Base-by-base conservation (phyloP, 1,139 yeast genomes). In the Diutina sp. region DNA sequence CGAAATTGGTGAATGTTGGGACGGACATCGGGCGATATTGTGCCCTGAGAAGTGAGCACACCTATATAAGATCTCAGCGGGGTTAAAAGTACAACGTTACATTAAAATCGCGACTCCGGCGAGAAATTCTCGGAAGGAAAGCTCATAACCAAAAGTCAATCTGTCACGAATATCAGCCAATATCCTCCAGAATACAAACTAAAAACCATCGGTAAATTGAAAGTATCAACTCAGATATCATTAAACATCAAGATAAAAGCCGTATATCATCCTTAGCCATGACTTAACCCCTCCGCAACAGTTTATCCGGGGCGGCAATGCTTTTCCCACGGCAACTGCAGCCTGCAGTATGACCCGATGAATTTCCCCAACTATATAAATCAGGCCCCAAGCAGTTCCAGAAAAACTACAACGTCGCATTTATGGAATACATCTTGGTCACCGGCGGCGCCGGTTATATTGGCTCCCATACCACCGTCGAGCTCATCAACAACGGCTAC, bases 371-470 rank as follows among this genome's bases (percentile, higher is more conserved):
- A 18, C 50, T 46, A 46, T 46, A 46, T 46, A 46, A 46, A 25
- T 30, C 25, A n/a, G 41, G 46, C 11, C 46, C 12, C 46, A 8
- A n/a, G 21, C 14, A 16, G 16, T 18, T 12, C n/a, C 16, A 12
- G 28, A 46, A 18, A 46, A 46, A 46, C 29, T 46, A 46, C 50
- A 46, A 46, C 50, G 28, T 46, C 28, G 29, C 50, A 46, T 46
- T 44, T n/a, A 47, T 47, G 51, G 51, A 60, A 18, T 77, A 76
- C 66, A 84, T 87, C 58, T 74, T 87, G 58, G 91, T 88, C 45
- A 86, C 95, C 41, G 95, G 95, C 54, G 95, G 95, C 57, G 90
- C 95, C 44, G 95, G 96, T 41, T 88, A 88, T 69, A 87, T 88
- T 65, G 95, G 95, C 32, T 85, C 93, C 18, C 95, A 87, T 66